phyloP scores from a whole-genome alignment of 2,329 filamentous ascomycete species.

The Ophiostoma ulmi region DNA sequence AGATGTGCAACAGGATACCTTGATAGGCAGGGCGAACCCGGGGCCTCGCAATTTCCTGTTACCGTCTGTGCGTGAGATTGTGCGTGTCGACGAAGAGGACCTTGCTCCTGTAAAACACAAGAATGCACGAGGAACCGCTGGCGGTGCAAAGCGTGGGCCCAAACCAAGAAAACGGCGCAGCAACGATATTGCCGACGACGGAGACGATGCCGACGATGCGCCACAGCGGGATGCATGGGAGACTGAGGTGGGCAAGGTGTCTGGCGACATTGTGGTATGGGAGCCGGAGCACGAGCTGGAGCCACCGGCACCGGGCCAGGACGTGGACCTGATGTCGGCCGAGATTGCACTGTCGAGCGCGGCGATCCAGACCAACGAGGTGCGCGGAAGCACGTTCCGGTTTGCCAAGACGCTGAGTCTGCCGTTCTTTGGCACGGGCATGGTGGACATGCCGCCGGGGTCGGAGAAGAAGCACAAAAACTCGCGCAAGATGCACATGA shows the following conservation, averaged over 20 bases:
- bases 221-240: slow-evolving; percentile 66
- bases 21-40: slow-evolving; percentile 31
- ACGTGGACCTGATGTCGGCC: slow-evolving; percentile 50
- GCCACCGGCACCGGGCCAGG: slow-evolving; percentile 51
- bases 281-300: slow-evolving; percentile 52
- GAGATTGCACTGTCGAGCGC: slow-evolving; percentile 53
- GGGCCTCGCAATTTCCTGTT: slow-evolving; percentile 50
- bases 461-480: slow-evolving; percentile 88
- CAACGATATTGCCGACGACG: slow-evolving; percentile 34
- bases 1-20: slow-evolving; percentile 45
- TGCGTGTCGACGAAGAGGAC: slow-evolving; percentile 63
- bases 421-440: slow-evolving; percentile 81
- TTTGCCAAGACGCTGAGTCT: slow-evolving; percentile 84
- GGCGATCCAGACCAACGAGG: slow-evolving; percentile 54
- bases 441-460: slow-evolving; percentile 81
- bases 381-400: slow-evolving; percentile 66
- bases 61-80: slow-evolving; percentile 68
- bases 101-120: slow-evolving; percentile 35
- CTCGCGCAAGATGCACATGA: slow-evolving; percentile 92
- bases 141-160: slow-evolving; percentile 30
- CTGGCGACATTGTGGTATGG: slow-evolving; percentile 61
- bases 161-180: slow-evolving; percentile 17
- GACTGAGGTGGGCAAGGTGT: slow-evolving; percentile 56
- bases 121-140: slow-evolving; percentile 8
- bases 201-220: slow-evolving; percentile 35